Base-by-base conservation (phyloP, 2,329 filamentous ascomycete species). In the Alternaria arbusti region DNA sequence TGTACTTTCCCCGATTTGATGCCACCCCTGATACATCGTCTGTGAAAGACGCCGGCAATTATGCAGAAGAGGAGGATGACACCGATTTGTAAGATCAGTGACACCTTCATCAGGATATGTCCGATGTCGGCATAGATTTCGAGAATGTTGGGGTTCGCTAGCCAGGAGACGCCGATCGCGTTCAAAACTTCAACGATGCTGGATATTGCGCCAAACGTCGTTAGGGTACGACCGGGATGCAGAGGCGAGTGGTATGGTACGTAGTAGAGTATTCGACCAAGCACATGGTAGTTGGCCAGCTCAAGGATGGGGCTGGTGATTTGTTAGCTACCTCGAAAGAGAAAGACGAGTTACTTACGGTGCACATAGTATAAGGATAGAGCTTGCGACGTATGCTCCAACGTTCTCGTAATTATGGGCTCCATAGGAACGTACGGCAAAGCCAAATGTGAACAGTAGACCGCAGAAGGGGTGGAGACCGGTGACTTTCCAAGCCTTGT, bases 201-300 rank as follows among this genome's bases (percentile, higher is more conserved):
- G 30, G 87, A 85, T n/a, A 86, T 73, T 5, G 82, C 72, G 22
- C 89, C 79, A 67, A 89, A 86, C 3, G 82, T 83, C 67, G 87
- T 88, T 68, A 89, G 85, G 5, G 87, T 80, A 6, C 85, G 82
- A 3, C 85, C 85, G 0, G 86, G 86, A 63, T 87, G 84, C 8
- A 87, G 81, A 0, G 87, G 87, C 0, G 87, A 82, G 66, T 84
- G 82, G 72, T 88, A 86, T 0, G 87, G 87, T 2, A 87, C 80
- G 74, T 89, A 90, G 73, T 85, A 85, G 26, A 89, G 80, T 12
- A 87, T 80, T 8, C 86, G 84, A 3, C 85, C 85, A 23, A 89
- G 84, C 58, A 88, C 82, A 67, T 87, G 84, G 72, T 89, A 89
- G 71, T 89, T 88, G 58, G 85, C 82, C 5, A 86, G 22, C 25